Evolutionary conservation across 1,284 basidiomycete genomes (phyloP), one percentile per base, ranked within the genome.

Genomic region (Ceratobasidium sp.): DNA sequence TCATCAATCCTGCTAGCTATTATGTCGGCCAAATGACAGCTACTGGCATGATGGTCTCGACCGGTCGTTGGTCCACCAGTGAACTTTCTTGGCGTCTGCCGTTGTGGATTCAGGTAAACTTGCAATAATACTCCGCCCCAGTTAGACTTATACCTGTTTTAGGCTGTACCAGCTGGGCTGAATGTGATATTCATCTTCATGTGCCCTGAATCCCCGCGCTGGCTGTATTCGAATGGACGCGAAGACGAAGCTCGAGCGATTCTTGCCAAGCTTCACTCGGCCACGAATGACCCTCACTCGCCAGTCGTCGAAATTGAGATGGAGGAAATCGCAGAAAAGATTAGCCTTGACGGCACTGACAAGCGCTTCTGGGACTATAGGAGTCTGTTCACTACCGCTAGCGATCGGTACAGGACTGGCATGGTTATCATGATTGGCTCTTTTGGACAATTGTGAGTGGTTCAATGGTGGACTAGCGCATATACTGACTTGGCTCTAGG

Each of bases 291-390:
- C 73, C 56, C 77, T 42, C 76, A 83, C 56, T 85, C 84, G 1
- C 85, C 85, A 3, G 75, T 86, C 5, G 77, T 86, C 32, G 77
- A 82, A 40, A 77, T 86, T 10, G 82, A 85, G 74, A 81, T 86
- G 76, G 78, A 80, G 49, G 85, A 86, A 73, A 84, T 86, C 45
- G 80, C 83, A 69, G 83, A 84, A 75, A 81, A 80, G 71, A 81
- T 85, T 68, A 76, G 77, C 29, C 71, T 83, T 25, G 79, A 81
- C 60, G 82, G 72, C 20, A 62, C 67, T 25, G 72, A 72, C 54
- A 71, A 83, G 70, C 74, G 74, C 20, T 85, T 81, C 80, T 86
- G 84, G 84, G 84, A 86, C 74, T 85, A 84, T 78, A 77, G 84
- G 27, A 80, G 82, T 3, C 72, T 86, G 29, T 84, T 86, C 77